Base-by-base conservation (phyloP, 345 rosid genomes). In the Leavenworthia alabamica region DNA sequence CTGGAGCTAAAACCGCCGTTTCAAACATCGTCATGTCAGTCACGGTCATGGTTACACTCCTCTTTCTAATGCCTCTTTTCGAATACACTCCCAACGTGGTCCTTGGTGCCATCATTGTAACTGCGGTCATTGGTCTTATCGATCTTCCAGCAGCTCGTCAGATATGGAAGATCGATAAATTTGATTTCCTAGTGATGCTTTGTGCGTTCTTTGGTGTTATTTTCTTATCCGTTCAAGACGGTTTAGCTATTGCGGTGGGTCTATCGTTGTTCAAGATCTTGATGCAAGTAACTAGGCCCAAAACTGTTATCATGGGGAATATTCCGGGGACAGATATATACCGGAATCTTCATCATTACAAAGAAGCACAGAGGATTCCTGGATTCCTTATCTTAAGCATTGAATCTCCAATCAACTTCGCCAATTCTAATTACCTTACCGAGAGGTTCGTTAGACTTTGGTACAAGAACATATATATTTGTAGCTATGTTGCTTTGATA, bases 21-120 rank as follows among this genome's bases (percentile, higher is more conserved):
- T 93, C 99, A 14, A 93, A 93, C 77, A 71, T 93, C 7, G 72
- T 93, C 3, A 93, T 93, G 99, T 89, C 97, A 1, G 77, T 85
- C 32, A 89, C 99, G 0, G 91, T 93, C 4, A 93, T 93, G 99
- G 96, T 93, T 35, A 77, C 99, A 0, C 85, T 93, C 1, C 91
- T 93, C 33, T 85, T 93, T 72, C 77, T 93, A 19, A 86, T 93
- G 97, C 99, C 99, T 0, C 79, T 93, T 15, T 93, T 93, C 69
- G 89, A 84, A 39, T 93, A 89, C 84, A 93, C 99, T 4, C 99
- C 99, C 2, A 87, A 89, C 42, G 84, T 93, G 1, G 94, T 89
- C 9, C 70, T 93, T 27, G 99, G 91, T 4, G 96, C 97, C 4
- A 93, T 93, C 73, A 93, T 93, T 0, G 91, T 85, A 8, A 78